Evolutionary conservation across 805 yeast species (phyloP).

Genomic region (Candida takata): DNA sequence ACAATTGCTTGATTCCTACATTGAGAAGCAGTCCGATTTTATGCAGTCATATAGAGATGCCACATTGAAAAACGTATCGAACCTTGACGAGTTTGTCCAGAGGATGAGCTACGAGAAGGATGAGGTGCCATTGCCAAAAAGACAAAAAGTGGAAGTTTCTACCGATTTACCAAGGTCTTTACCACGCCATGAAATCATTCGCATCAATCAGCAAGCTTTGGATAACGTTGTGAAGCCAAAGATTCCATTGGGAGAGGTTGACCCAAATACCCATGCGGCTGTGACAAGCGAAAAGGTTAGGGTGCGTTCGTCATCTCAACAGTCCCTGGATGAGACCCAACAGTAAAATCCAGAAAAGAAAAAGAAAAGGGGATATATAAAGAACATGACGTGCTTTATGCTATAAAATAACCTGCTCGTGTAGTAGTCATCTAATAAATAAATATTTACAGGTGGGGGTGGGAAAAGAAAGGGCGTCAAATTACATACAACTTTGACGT

Average conservation of each 20-base stretch:
- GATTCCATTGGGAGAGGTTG: neutral
- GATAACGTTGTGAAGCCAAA: neutral
- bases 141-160: conserved; percentile 11
- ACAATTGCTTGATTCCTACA: conserved; percentile 13
- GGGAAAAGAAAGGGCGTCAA: too few species aligned
- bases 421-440: too few species aligned
- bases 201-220: neutral
- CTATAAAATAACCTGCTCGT: too few species aligned
- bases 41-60: conserved; percentile 5
- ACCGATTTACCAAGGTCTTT: conserved; percentile 9
- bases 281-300: too few species aligned
- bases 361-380: too few species aligned
- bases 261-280: neutral
- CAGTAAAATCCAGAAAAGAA: too few species aligned
- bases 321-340: too few species aligned
- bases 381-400: too few species aligned
- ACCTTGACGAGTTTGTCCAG: conserved; percentile 5
- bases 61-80: conserved; percentile 2
- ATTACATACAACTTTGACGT: too few species aligned
- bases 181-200: conserved; percentile 1
- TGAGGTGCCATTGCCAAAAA: conserved; percentile 14
- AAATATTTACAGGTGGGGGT: too few species aligned
- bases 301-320: too few species aligned
- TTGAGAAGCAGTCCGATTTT: conserved; percentile 7
- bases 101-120: conserved; percentile 8